phyloP scores from a whole-genome alignment of 306 rosid genomes.

The Pyrus bretschneideri region DNA sequence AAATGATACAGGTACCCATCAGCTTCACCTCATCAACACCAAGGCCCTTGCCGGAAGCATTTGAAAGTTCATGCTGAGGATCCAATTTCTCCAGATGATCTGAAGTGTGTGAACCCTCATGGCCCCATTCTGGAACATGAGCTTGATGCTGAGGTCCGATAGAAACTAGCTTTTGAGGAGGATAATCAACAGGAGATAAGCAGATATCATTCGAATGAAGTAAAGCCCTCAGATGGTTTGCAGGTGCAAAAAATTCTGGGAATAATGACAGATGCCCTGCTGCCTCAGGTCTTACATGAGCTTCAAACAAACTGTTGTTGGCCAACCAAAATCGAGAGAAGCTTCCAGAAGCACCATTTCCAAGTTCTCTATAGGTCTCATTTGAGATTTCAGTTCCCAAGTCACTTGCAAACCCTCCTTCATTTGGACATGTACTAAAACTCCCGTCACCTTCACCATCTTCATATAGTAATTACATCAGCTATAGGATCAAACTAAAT shows the following conservation, averaged over 20 bases:
- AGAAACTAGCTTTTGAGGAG: slow-evolving; percentile 24
- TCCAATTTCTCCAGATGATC: background rate
- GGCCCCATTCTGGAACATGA: slow-evolving; percentile 26
- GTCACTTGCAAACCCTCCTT: slow-evolving; percentile 10
- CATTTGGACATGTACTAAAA: slow-evolving; percentile 14
- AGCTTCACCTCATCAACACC: slow-evolving; percentile 12
- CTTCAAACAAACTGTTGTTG: slow-evolving; percentile 14
- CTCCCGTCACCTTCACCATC: slow-evolving; percentile 21
- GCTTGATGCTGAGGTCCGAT: slow-evolving; percentile 34
- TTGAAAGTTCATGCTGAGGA: background rate
- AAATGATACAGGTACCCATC: slow-evolving; percentile 24
- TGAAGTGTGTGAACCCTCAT: slow-evolving; percentile 14
- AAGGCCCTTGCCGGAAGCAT: background rate
- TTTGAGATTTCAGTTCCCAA: slow-evolving; percentile 4
- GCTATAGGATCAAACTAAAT: background rate
- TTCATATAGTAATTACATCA: slow-evolving; percentile 17
- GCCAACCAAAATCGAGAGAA: slow-evolving; percentile 12
- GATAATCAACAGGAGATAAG: slow-evolving; percentile 18
- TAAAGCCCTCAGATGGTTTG: slow-evolving; percentile 12
- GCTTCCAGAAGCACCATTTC: slow-evolving; percentile 19
- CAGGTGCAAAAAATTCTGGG: slow-evolving; percentile 25
- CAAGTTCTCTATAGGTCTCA: background rate
- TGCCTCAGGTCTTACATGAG: slow-evolving; percentile 19
- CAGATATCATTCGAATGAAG: slow-evolving; percentile 14
- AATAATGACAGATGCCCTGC: slow-evolving; percentile 29